Evolutionary conservation across 2,329 filamentous ascomycete genomes (phyloP).

Genomic region (Aaosphaeria pasadenensis): DNA sequence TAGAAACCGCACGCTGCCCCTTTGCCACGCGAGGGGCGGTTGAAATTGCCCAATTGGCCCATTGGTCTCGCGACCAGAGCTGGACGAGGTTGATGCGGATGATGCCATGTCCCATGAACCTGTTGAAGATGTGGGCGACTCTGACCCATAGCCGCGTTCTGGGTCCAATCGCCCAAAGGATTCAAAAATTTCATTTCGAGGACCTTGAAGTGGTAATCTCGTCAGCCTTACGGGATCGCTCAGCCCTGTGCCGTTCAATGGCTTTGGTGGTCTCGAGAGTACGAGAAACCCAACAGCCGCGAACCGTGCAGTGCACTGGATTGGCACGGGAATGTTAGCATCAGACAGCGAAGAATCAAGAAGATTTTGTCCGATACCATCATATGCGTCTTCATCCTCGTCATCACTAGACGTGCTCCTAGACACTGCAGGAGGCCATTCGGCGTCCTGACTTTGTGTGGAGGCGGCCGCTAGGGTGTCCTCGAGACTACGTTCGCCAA

Average conservation of each 20-base stretch:
- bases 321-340: conserved; percentile 62
- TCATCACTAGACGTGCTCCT: conserved; percentile 85
- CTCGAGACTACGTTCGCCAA: conserved; percentile 58
- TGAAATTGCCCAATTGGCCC: conserved; percentile 43
- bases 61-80: conserved; percentile 39
- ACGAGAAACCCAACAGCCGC: conserved; percentile 55
- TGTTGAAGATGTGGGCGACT: conserved; percentile 22
- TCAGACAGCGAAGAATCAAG: conserved; percentile 57
- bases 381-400: conserved; percentile 74
- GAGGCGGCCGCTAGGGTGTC: conserved; percentile 48
- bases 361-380: conserved; percentile 58
- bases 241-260: conserved; percentile 35
- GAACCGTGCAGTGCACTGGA: conserved; percentile 57
- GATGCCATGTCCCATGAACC: conserved; percentile 37
- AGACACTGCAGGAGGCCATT: conserved; percentile 3
- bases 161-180: conserved; percentile 54
- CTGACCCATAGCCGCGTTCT: conserved; percentile 8
- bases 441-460: conserved; percentile 32
- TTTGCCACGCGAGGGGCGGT: conserved; percentile 52
- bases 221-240: conserved; percentile 26
- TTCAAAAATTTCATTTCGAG: conserved; percentile 56
- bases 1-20: conserved; percentile 55
- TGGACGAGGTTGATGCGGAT: conserved; percentile 34
- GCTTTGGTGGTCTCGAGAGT: conserved; percentile 48
- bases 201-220: conserved; percentile 18